Percentiles rank a stretch among this genome's conserved stretches.
Evolutionary conservation across 257 asterid species (phyloP).

Genomic region (Fraxinus quadrangulata): DNA sequence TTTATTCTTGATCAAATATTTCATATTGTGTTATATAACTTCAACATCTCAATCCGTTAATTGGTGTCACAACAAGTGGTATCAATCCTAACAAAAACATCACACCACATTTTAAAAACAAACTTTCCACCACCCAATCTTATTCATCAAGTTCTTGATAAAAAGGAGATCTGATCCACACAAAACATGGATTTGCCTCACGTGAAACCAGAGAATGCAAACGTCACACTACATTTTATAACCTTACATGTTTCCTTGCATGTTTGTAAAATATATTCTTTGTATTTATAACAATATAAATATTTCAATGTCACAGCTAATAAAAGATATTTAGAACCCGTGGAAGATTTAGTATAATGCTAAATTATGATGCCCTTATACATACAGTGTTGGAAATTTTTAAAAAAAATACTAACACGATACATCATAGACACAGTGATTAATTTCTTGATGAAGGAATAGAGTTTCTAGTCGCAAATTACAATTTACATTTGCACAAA

Average conservation of each 20-base stretch:
- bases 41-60: too few relatives aligned
- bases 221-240: neutral
- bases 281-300: neutral
- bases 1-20: too few relatives aligned
- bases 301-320: neutral
- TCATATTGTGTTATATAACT: too few relatives aligned
- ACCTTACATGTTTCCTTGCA: neutral
- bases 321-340: neutral
- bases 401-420: too few relatives aligned
- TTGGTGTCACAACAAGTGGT: too few relatives aligned
- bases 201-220: neutral
- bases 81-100: too few relatives aligned
- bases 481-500: neutral
- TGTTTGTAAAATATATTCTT: neutral
- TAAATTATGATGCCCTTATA: neutral
- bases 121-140: too few relatives aligned
- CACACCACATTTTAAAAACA: too few relatives aligned
- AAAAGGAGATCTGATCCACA: neutral
- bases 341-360: neutral
- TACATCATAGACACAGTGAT: too few relatives aligned
- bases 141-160: too few relatives aligned
- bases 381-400: too few relatives aligned
- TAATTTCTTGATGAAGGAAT: neutral
- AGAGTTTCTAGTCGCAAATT: neutral
- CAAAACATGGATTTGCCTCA: neutral